Base-by-base conservation (phyloP, 352 stramenopile genomes). In the Phytophthora podocarpi region DNA sequence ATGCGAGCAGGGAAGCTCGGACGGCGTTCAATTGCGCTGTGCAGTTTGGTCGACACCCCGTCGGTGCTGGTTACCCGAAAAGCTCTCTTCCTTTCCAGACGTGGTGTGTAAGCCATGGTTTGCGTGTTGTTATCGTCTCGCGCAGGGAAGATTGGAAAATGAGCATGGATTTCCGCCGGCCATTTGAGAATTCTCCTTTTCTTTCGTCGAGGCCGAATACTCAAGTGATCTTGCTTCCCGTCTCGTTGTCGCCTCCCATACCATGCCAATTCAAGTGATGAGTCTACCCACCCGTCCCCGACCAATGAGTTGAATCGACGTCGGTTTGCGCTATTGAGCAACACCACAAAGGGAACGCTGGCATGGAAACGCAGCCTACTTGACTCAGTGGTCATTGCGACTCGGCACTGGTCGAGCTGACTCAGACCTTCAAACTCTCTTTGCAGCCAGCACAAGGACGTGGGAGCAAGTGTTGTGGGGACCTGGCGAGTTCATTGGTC, bases 1-100 rank as follows among this genome's bases (percentile, higher is more conserved):
- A 72, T 50, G 16, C 56, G 63, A 30, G 50, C 23, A 7, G 58
- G 45, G 16, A 72, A 64, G 23, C 39, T 52, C 5, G 51, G 57
- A 15, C 21, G 45, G 18, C 9, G 26, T 27, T 20, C 4, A 15
- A 13, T 32, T 21, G 18, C 34, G 5, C 20, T 11, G 6, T 39
- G 39, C 4, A 35, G 27, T 15, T 32, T 60, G 11, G 20, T 32
- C 26, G 45, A 9, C 5, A 5, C 28, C 20, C 32, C 30, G 5
- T 24, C 13, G 4, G 27, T 45, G 20, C 5, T 45, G 7, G 51
- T n/a, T 23, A 61, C 42, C 16, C 32, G 32, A 41, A 47, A 46
- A 30, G 41, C 34, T 61, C 28, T 30, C 32, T 61, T 53, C 20
- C 50, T 35, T 35, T 59, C 50, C 7, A 61, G 18, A 3, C 18